Evolutionary conservation across 257 asterid species (phyloP).

Genomic region (Rubia yunnanensis): DNA sequence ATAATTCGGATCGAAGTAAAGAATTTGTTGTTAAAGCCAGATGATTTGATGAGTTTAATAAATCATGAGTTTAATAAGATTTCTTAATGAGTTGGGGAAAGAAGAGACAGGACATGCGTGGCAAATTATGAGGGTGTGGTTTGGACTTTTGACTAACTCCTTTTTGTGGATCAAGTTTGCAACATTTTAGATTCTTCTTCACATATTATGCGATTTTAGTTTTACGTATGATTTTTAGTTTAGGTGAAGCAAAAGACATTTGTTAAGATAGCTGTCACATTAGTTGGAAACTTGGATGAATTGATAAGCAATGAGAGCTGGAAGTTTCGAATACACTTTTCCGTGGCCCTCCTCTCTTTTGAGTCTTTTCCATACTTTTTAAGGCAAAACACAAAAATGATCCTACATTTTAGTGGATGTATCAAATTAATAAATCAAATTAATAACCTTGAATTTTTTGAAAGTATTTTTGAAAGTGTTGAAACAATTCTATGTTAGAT

Average conservation of each 20-base stretch:
- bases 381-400: too few relatives aligned
- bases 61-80: too few relatives aligned
- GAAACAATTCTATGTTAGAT: too few relatives aligned
- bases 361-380: neutral
- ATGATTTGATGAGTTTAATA: constrained; percentile 18
- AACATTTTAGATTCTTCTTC: constrained; percentile 17
- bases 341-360: neutral
- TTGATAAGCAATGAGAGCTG: neutral
- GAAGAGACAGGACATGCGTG: constrained; percentile 4
- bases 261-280: constrained; percentile 7
- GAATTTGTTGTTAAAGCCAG: neutral
- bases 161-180: constrained; percentile 13
- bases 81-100: constrained; percentile 28
- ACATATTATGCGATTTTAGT: neutral
- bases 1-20: constrained; percentile 1
- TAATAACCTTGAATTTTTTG: too few relatives aligned
- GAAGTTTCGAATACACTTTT: constrained; percentile 9
- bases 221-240: neutral
- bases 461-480: too few relatives aligned
- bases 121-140: constrained; percentile 14
- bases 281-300: constrained; percentile 2
- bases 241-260: constrained; percentile 18
- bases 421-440: too few relatives aligned
- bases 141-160: constrained; percentile 9
- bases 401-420: too few relatives aligned